Base-by-base conservation (phyloP, 441 rosid species). In the Capsella rubella region DNA sequence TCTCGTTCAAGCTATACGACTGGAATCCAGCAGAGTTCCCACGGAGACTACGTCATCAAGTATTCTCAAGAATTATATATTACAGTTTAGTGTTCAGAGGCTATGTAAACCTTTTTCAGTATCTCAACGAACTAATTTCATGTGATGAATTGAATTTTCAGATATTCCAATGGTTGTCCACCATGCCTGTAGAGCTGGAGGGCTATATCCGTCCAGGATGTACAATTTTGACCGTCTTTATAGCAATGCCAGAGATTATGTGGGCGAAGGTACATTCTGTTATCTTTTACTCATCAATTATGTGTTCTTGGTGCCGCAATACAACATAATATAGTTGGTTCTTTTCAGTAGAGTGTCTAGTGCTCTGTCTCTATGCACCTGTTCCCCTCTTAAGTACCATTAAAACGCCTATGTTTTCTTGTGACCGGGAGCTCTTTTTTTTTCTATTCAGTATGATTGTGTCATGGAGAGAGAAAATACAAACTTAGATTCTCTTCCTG, bases 21-120 rank as follows among this genome's bases (percentile, higher is more conserved):
- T 95, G 99, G 99, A 95, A 95, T 81, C 99, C 99, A 2, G 99
- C 99, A 4, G 99, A 95, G 80, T 95, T 95, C 75, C 99, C 99
- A 1, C 84, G 99, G 82, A 90, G 97, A 84, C 97, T 95, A 37
- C 97, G 98, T 74, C 99, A 86, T 78, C 99, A 95, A 91, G 99
- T 95, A 95, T 80, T 81, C 46, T 86, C 79, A 85, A 80, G 78
- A 77, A 73, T 81, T 85, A 52, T 76, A 29, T 78, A 39, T 85
- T 78, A 63, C 83, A 86, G 89, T 90, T 89, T 88, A 83, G 94
- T 87, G 82, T 84, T 83, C 79, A 45, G 74, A 66, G 72, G 59
- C 50, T 74, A 18, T 58, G 46, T 61, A 34, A 63, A 58, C 53
- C 45, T 45, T 56, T 62, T 51, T 25, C 72, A 70, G 55, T 43